Evolutionary conservation across 2,329 filamentous ascomycete species (phyloP), one percentile per base, ranked within the genome.

Genomic region (Basipetospora chlamydospora): DNA sequence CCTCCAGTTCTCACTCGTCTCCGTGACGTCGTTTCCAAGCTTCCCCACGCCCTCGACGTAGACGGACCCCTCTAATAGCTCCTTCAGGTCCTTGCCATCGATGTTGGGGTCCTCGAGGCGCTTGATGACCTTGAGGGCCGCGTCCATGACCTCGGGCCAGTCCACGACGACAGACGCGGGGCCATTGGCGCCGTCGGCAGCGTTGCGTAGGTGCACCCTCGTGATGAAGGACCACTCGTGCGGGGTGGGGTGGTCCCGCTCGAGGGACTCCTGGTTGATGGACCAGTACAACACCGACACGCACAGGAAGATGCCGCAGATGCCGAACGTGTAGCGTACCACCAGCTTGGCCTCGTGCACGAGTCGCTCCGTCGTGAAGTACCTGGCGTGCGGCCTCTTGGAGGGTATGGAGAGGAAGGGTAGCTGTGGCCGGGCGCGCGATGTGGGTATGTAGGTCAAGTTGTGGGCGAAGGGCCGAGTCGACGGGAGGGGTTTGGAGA

Each of bases 1-100:
- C 47, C 80, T 67, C 88, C 87, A 96, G 34, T 79, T 66, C 55
- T 92, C 84, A 43, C 76, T 79, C 61, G 86, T 93, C 6, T 59
- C 67, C 1, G 72, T 72, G 39, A 90, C 63, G 51, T 94, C 83
- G 44, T 73, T 74, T 0, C 75, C 53, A 1, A 49, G 61, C 39
- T 57, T 63, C 0, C 69, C 71, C 20, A 73, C 47, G 0, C 66
- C 70, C 3, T 67, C 65, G n/a, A 76, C 61, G 28, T 63, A 49
- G 3, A 69, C 57, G 0, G 63, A 70, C 3, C 66, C 70, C 26
- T 67, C 65, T 6, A 63, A 61, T 41, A 76, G 65, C 44, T 77
- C 68, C 6, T 57, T 47, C 21, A 88, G 50, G 0, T 69, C 80
- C 20, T 69, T 63, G 0, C 85, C 86, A 44, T 92, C 86, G 5